Base-by-base conservation (phyloP, 1,284 basidiomycete genomes). In the Marasmius tenuissimus region DNA sequence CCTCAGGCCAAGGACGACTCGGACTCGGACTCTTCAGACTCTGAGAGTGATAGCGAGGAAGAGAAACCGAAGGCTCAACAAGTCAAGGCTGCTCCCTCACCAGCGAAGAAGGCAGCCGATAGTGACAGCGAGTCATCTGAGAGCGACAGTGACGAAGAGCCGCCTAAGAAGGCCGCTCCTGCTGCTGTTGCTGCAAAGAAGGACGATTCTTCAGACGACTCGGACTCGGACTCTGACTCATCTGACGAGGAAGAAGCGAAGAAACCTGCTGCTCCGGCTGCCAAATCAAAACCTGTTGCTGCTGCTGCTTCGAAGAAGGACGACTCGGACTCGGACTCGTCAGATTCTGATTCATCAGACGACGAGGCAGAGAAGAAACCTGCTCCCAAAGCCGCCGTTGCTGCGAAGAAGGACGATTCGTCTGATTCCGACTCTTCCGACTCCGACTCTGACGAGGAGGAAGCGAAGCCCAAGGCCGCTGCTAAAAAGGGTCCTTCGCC, bases 41-140 rank as follows among this genome's bases (percentile, higher is more conserved):
- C 45, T 9, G 59, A 53, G 34, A 60, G 52, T 20, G 60, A 58
- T 37, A 60, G 59, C 12, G 59, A 63, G 49, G 62, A 63, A 22
- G 62, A 63, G 51, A 63, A 63, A 58, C 60, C 62, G 34, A 83
- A 83, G 68, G 75, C 77, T 53, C 71, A 73, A 4, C 77, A 78
- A 66, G 74, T 81, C 37, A 81, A 71, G 45, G 69, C 81, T 64
- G 73, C 76, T 61, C 71, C 74, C 57, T 64, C 62, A 27, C 27
- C 27, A 27, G 27, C 27, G 27, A 27, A 27, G 20, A 68, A 66
- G 57, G 64, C 70, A 48, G 57, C 71, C 58, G 61, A 67, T 57
- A 64, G 70, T 65, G 65, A 71, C 68, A 39, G 55, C 67, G 70
- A 72, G 47, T 68, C 69, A 12, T 72, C 73, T 33, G 69, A 68